These are phyloP conservation scores for Dryas integrifolia DNA, from an alignment of 331 rosid genomes.

Conservation along the genomic window DNA sequence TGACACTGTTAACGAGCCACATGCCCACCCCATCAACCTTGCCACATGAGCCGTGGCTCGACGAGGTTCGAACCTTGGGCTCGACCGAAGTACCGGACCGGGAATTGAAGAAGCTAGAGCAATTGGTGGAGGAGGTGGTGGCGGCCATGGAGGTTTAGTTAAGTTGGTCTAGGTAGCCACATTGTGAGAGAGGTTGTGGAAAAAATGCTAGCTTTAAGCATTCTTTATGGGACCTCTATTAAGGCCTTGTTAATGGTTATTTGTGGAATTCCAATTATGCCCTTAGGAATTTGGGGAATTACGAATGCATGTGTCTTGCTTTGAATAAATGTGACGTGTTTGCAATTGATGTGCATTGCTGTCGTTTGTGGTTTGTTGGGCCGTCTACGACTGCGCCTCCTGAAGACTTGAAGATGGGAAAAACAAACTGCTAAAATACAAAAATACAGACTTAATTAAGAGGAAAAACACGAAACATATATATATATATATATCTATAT, in stretches of 20 bases:
- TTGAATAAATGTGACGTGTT: not conserved
- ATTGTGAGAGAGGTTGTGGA: constrained; percentile 21
- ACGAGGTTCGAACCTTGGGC: constrained; percentile 31
- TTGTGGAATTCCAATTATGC: constrained; percentile 19
- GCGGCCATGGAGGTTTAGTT: constrained; percentile 48
- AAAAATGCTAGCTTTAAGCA: constrained; percentile 19
- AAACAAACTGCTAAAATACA: not conserved
- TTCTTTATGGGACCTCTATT: constrained; percentile 16
- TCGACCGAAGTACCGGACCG: constrained; percentile 35
- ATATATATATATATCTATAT: not conserved
- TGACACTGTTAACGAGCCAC: constrained; percentile 71
- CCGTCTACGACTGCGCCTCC: not conserved
- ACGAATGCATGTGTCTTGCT: not conserved
- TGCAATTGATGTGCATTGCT: not conserved
- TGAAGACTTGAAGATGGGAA: no score
- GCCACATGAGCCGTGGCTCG: constrained; percentile 48
- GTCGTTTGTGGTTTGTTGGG: constrained; percentile 1
- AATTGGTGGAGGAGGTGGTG: constrained; percentile 44
- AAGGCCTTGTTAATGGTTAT: constrained; percentile 21
- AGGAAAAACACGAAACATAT: not conserved
- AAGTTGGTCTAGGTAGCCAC: constrained; percentile 6
- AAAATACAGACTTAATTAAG: not conserved
- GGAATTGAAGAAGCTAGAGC: constrained; percentile 48
- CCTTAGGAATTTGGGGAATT: not conserved
- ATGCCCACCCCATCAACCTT: constrained; percentile 66